These are phyloP conservation scores for Mucor circinelloides DNA, from an alignment of 371 early-diverging fungal genomes.

Conservation along the genomic window DNA sequence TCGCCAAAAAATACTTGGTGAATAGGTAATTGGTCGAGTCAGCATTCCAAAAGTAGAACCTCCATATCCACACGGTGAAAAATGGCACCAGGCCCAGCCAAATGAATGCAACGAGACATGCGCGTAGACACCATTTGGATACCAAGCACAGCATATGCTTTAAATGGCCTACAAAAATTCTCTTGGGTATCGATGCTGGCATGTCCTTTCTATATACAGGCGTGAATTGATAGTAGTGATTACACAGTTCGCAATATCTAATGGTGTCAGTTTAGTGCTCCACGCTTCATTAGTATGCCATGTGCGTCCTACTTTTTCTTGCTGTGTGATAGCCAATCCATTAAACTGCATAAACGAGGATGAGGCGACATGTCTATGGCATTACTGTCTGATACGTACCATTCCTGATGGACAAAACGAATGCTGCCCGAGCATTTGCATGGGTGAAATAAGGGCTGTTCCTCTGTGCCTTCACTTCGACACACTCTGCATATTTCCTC, in stretches of 20 bases:
- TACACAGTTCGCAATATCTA: conserved; percentile 90
- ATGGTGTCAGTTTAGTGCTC: not conserved
- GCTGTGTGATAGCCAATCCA: conserved; percentile 87
- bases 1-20: not conserved
- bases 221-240: conserved; percentile 78
- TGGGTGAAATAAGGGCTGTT: conserved; percentile 86
- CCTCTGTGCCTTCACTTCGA: conserved; percentile 72
- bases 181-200: conserved; percentile 69
- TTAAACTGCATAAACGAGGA: conserved; percentile 51
- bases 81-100: conserved; percentile 10
- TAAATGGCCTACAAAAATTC: conserved; percentile 35
- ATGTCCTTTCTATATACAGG: conserved; percentile 77
- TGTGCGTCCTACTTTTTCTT: conserved; percentile 60
- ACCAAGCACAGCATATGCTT: not conserved
- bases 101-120: not conserved
- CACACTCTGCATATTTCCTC: conserved; percentile 89
- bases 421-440: conserved; percentile 95
- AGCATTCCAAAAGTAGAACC: conserved; percentile 6
- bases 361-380: not conserved
- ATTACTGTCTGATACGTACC: conserved; percentile 44
- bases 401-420: conserved; percentile 86
- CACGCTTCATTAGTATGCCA: not conserved
- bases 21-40: not conserved
- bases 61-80: conserved; percentile 16
- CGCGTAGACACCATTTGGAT: not conserved